These are phyloP conservation scores for Closterium sp. DNA, from an alignment of 139 green algal genomes.

Conservation along the genomic window DNA sequence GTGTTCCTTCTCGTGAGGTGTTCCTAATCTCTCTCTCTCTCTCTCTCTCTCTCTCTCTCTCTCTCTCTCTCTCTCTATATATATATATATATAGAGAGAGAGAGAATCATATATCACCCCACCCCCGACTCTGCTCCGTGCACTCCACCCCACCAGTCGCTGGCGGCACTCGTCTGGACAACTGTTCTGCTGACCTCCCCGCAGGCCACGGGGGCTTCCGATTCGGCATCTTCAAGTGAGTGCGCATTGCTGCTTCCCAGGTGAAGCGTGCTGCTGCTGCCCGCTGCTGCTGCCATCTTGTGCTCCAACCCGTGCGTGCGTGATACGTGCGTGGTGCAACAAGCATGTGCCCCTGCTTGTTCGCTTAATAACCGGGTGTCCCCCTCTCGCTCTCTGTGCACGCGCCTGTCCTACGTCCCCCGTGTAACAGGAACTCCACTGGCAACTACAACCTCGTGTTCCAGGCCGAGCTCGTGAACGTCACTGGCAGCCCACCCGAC, in stretches of 20 bases:
- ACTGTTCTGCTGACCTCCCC: not conserved
- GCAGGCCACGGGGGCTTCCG: not conserved
- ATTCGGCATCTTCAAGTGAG: not conserved
- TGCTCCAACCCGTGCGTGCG: too few species aligned
- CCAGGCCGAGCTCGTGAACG: not conserved
- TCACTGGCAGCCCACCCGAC: not conserved
- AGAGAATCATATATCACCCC: too few species aligned
- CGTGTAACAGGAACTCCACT: not conserved
- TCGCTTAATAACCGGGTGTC: not conserved
- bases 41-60: too few species aligned
- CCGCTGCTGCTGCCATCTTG: not conserved
- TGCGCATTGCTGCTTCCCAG: not conserved
- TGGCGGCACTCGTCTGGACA: not conserved
- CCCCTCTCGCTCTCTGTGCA: not conserved
- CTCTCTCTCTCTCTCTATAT: too few species aligned
- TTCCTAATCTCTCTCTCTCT: too few species aligned
- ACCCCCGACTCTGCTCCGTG: not conserved
- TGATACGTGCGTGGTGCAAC: too few species aligned
- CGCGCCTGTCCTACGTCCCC: not conserved
- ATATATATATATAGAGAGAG: too few species aligned
- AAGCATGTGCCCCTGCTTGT: not conserved
- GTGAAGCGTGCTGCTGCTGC: too few species aligned
- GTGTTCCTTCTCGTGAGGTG: too few species aligned
- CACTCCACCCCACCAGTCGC: not conserved
- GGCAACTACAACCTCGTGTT: not conserved